A percentile compares a stretch with the other conserved stretches of the same genome.
Evolutionary conservation across 2,329 filamentous ascomycete genomes (phyloP).

Genomic region (Aspergillus sp.): DNA sequence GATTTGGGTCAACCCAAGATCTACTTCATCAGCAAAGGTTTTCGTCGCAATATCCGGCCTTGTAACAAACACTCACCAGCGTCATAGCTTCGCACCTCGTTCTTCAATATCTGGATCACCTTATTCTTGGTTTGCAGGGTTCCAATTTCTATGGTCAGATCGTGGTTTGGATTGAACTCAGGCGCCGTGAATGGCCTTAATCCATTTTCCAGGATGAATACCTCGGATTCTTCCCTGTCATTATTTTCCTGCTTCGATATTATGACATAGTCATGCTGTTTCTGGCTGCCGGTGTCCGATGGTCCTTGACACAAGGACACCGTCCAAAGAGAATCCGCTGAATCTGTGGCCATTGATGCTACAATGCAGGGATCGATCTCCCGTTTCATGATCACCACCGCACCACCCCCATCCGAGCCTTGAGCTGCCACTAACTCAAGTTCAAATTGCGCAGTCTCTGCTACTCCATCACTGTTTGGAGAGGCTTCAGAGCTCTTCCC

Average conservation of each 20-base stretch:
- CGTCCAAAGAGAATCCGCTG: slow-evolving; percentile 78
- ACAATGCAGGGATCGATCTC: slow-evolving; percentile 73
- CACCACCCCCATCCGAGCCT: slow-evolving; percentile 60
- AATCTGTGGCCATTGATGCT: slow-evolving; percentile 69
- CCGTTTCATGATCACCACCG: slow-evolving; percentile 73
- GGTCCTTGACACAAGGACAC: slow-evolving; percentile 55
- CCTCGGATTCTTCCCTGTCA: slow-evolving; percentile 73
- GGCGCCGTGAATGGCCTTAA: slow-evolving; percentile 76
- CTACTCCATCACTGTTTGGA: slow-evolving; percentile 49
- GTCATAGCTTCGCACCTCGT: slow-evolving; percentile 87
- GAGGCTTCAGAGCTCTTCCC: slow-evolving; percentile 55
- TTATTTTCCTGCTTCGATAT: slow-evolving; percentile 67
- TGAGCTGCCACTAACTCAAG: slow-evolving; percentile 56
- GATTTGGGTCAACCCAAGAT: slow-evolving; percentile 86
- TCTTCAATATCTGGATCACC: slow-evolving; percentile 83
- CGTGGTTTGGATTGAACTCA: slow-evolving; percentile 89
- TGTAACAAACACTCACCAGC: slow-evolving; percentile 60
- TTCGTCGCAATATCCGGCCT: slow-evolving; percentile 1
- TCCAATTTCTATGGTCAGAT: slow-evolving; percentile 80
- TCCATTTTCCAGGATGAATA: slow-evolving; percentile 72
- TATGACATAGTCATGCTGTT: slow-evolving; percentile 72
- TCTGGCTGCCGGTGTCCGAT: slow-evolving; percentile 49
- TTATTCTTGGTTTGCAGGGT: slow-evolving; percentile 77
- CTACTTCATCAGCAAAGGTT: slow-evolving; percentile 44
- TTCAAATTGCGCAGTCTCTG: slow-evolving; percentile 32